These are phyloP conservation scores for Neophaeococcomyces mojaviensis DNA, from an alignment of 2,329 filamentous ascomycete species.

Conservation along the genomic window DNA sequence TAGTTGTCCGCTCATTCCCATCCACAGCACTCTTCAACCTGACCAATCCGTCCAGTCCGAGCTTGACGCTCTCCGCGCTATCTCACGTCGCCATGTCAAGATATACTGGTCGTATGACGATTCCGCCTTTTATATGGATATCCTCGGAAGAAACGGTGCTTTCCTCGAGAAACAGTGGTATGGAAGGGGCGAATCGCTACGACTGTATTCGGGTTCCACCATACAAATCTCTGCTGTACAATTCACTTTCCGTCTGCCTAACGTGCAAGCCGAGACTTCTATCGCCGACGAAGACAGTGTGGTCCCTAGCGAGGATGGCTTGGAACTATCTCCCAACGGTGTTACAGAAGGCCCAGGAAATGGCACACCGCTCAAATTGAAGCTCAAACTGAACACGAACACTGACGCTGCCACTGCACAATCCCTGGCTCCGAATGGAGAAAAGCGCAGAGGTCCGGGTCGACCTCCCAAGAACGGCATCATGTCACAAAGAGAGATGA, in stretches of 20 bases:
- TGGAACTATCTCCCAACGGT: constrained; percentile 9
- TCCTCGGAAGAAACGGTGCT: constrained; percentile 52
- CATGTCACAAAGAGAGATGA: constrained; percentile 57
- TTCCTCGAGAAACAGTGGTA: constrained; percentile 48
- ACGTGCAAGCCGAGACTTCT: constrained; percentile 11
- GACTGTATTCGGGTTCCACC: constrained; percentile 49
- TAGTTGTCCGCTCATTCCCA: constrained; percentile 42
- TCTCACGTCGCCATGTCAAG: constrained; percentile 55
- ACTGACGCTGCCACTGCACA: constrained; percentile 5
- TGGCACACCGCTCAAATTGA: constrained; percentile 4
- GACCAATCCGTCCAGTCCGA: constrained; percentile 30
- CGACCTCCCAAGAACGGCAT: constrained; percentile 60
- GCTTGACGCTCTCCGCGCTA: constrained; percentile 46
- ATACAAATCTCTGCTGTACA: constrained; percentile 44
- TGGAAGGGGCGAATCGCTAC: constrained; percentile 38
- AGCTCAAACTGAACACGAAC: constrained; percentile 22
- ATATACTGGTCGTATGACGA: constrained; percentile 54
- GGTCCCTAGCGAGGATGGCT: constrained; percentile 10
- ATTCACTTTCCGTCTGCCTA: constrained; percentile 21
- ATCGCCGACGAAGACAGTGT: constrained; percentile 11
- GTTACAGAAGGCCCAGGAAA: neutral
- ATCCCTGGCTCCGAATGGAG: constrained; percentile 16
- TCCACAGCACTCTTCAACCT: constrained; percentile 42
- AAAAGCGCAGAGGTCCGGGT: constrained; percentile 50
- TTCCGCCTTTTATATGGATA: constrained; percentile 50